Percentiles rank a stretch among this genome's conserved stretches.
Evolutionary conservation across 2,329 filamentous ascomycete species (phyloP).

Genomic region (Fusarium tjaetaba): DNA sequence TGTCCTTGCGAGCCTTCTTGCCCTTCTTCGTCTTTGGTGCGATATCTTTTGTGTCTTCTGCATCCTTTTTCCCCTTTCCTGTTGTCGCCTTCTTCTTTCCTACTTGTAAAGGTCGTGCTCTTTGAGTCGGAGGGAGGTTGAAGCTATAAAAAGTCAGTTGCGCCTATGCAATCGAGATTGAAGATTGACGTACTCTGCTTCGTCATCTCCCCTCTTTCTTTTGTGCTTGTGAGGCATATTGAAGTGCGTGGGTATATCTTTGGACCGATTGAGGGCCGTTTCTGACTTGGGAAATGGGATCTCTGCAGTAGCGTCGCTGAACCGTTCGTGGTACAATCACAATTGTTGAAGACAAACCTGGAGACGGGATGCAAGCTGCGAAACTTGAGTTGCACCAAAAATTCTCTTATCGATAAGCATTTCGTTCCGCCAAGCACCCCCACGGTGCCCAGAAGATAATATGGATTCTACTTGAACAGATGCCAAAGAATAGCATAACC

Average conservation of each 20-base stretch:
- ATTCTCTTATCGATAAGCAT: constrained; percentile 40
- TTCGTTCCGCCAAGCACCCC: neutral
- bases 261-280: rapidly evolving
- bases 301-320: neutral
- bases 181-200: constrained; percentile 33
- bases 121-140: constrained; percentile 60
- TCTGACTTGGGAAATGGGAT: no score
- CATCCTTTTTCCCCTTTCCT: constrained; percentile 6
- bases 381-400: constrained; percentile 25
- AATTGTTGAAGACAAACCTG: constrained; percentile 1
- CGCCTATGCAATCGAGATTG: neutral
- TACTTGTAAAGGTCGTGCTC: constrained; percentile 62
- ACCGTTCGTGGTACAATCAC: neutral
- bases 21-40: constrained; percentile 53
- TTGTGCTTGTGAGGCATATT: constrained; percentile 90
- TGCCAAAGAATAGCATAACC: neutral
- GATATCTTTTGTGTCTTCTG: constrained; percentile 15
- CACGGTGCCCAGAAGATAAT: neutral
- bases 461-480: neutral
- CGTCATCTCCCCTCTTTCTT: constrained; percentile 65
- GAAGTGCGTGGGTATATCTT: neutral
- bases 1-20: constrained; percentile 60
- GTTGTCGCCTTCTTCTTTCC: constrained; percentile 48
- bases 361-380: neutral
- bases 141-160: constrained; percentile 51